These are phyloP conservation scores for Acanthamoeba lenticulata DNA, from an alignment of 208 protist species.

Conservation along the genomic window DNA sequence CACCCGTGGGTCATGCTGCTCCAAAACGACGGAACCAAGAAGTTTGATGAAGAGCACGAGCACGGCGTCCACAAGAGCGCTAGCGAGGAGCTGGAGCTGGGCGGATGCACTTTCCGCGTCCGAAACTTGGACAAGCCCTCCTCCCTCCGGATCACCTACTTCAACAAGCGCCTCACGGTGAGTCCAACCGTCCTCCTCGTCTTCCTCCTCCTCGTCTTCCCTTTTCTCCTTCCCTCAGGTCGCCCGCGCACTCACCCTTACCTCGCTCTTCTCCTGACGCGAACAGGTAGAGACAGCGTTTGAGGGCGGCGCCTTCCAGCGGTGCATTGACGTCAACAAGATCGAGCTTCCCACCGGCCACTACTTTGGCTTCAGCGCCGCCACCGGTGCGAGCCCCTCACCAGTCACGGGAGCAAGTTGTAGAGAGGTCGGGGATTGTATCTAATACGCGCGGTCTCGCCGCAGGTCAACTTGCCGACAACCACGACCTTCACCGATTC, in stretches of 20 bases:
- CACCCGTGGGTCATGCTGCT: conserved; percentile 14
- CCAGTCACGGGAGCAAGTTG: not conserved
- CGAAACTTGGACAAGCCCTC: not conserved
- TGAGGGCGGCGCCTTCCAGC: not conserved
- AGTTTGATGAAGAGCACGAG: conserved; percentile 25
- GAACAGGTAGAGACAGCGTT: not conserved
- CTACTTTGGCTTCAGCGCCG: conserved; percentile 27
- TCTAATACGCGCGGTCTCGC: not conserved
- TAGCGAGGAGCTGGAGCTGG: not conserved
- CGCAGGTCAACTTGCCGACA: conserved; percentile 27
- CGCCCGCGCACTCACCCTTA: not conserved
- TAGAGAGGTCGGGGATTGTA: not conserved
- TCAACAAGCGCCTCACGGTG: not conserved
- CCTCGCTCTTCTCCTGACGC: too few species aligned
- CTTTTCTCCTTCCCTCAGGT: not conserved
- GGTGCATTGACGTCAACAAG: conserved; percentile 10
- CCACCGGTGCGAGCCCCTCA: not conserved
- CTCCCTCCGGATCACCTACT: conserved; percentile 4
- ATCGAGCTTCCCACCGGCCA: not conserved
- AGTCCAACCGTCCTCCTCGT: not conserved
- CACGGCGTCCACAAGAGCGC: conserved; percentile 3
- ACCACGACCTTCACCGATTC: conserved; percentile 22
- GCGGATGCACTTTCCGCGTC: conserved; percentile 15
- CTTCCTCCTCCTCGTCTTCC: not conserved
- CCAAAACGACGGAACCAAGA: not conserved